Evolutionary conservation across 495 filamentous ascomycete species (phyloP).

Genomic region (Neurospora sp.): DNA sequence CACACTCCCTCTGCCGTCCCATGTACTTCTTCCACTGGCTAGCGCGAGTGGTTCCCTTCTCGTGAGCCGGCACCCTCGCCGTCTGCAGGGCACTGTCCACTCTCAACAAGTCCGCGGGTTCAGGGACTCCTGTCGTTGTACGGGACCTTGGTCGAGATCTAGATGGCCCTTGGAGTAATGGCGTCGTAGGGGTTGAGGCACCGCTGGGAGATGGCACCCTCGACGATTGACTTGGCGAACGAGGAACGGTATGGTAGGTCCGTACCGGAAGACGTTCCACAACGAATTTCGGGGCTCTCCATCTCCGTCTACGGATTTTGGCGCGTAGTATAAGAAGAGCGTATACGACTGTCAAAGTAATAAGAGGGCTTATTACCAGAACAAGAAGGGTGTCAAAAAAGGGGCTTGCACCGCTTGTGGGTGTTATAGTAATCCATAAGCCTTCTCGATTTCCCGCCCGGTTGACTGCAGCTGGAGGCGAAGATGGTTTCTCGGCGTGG

Average conservation of each 20-base stretch:
- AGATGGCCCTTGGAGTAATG: slow-evolving; percentile 55
- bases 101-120: slow-evolving; percentile 26
- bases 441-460: slow-evolving; percentile 52
- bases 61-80: slow-evolving; percentile 20
- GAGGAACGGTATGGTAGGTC: slow-evolving; percentile 78
- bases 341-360: slow-evolving; percentile 90
- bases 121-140: slow-evolving; percentile 50
- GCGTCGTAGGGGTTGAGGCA: slow-evolving; percentile 58
- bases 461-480: slow-evolving; percentile 16
- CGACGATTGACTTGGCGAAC: slow-evolving; percentile 47
- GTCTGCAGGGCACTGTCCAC: slow-evolving; percentile 28
- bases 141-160: slow-evolving; percentile 53
- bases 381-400: slow-evolving; percentile 95
- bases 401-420: slow-evolving; percentile 80
- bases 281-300: slow-evolving; percentile 92
- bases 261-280: slow-evolving; percentile 91
- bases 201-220: slow-evolving; percentile 44
- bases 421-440: slow-evolving; percentile 91
- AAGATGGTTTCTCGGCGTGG: slow-evolving; percentile 2
- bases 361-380: slow-evolving; percentile 80
- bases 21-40: slow-evolving; percentile 72
- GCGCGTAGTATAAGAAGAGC: slow-evolving; percentile 78
- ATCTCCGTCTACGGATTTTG: slow-evolving; percentile 78
- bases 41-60: slow-evolving; percentile 41
- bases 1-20: slow-evolving; percentile 83